Evolutionary conservation across 169 alveolate genomes (phyloP).

Genomic region (Babesia caballi): DNA sequence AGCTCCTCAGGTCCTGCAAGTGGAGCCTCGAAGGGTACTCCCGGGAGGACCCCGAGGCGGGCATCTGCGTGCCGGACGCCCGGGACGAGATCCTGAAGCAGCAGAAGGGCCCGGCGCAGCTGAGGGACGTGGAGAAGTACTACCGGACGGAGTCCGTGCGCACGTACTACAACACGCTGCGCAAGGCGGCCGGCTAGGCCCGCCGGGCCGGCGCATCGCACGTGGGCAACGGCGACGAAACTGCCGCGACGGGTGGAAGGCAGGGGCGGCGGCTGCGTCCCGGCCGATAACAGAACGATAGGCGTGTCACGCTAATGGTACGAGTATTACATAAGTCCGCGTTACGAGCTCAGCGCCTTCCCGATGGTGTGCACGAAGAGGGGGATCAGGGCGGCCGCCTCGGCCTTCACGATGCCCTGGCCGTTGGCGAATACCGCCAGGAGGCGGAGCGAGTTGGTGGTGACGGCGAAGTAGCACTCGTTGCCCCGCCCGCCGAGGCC

Average conservation of each 20-base stretch:
- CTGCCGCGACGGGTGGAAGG: too few relatives aligned
- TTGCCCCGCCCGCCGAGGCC: neutral
- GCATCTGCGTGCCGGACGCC: slow-evolving; percentile 34
- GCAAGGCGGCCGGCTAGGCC: neutral
- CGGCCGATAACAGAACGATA: too few relatives aligned
- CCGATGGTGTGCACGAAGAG: slow-evolving; percentile 45
- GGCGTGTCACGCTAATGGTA: too few relatives aligned
- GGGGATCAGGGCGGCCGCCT: slow-evolving; percentile 47
- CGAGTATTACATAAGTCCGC: too few relatives aligned
- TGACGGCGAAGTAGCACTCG: slow-evolving; percentile 37
- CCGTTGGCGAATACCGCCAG: slow-evolving; percentile 15
- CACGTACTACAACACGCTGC: slow-evolving; percentile 36
- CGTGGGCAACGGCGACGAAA: too few relatives aligned
- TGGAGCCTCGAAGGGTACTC: slow-evolving; percentile 49
- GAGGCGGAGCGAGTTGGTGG: slow-evolving; percentile 57
- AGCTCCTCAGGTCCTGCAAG: slow-evolving; percentile 21
- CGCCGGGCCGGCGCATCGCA: too few relatives aligned
- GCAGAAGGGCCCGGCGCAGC: slow-evolving; percentile 8
- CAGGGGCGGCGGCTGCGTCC: too few relatives aligned
- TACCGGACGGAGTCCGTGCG: slow-evolving; percentile 38
- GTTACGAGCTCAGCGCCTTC: slow-evolving; percentile 15
- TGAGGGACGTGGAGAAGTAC: slow-evolving; percentile 33
- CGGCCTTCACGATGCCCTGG: slow-evolving; percentile 40
- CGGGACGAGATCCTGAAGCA: slow-evolving; percentile 31
- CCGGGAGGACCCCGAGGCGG: slow-evolving; percentile 23